Evolutionary conservation across 1,284 basidiomycete genomes (phyloP), one percentile per base, ranked within the genome.

Genomic region (Fomes fomentarius): DNA sequence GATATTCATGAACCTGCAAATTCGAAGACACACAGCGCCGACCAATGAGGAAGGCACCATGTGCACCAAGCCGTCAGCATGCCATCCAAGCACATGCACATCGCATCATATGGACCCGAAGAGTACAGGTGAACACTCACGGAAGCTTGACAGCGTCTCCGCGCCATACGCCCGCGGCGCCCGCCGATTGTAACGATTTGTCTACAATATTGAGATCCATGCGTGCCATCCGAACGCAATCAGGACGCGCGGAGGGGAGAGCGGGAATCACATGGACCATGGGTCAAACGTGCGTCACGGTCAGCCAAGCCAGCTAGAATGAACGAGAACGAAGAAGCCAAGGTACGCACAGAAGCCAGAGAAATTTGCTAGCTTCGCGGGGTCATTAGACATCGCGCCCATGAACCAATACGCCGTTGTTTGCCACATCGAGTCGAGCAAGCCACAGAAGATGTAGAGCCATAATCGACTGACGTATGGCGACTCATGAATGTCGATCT

Each of bases 361-460:
- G 58, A 79, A 74, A 58, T 77, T 75, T 7, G 78, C 78, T 19
- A 81, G 71, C 62, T 76, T 76, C 17, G 70, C 71, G 4, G 76
- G 74, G 54, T 79, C 72, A 56, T 79, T 79, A 37, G 73, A 74
- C 72, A 80, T 75, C 31, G 76, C 74, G 26, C 78, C 77, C 73
- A 78, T 77, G 63, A 82, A 67, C 81, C 80, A 82, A 67, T 82
- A 83, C 22, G 78, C 78, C 26, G 77, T 79, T 10, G 82, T 84
- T 63, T 84, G 83, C 80, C 81, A 84, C 76, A 83, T 80, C 11
- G 82, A 67, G 56, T 84, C 82, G 50, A 82, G 70, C 34, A 83
- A 56, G n/a, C 77, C 78, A 58, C 74, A 77, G 61, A 74, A 69
- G 54, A 87, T 79, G 70, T 87, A 90, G 7, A 90, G 70, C 65